Base-by-base conservation (phyloP, 768 basidiomycete genomes). In the Serpula lacrymans region DNA sequence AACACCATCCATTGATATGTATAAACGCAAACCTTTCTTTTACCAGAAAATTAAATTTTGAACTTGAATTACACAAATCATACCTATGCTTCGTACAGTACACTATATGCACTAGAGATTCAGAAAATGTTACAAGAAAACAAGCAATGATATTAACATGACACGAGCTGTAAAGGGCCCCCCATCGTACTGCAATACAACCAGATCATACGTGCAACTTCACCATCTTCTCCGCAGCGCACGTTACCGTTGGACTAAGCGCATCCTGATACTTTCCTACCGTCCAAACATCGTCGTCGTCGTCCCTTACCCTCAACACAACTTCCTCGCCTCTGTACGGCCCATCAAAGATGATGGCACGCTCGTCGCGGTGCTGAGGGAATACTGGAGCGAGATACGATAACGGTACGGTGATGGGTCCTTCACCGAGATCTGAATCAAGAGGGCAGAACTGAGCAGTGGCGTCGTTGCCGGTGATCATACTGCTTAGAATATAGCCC, bases 331-430 rank as follows among this genome's bases (percentile, higher is more conserved):
- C 76, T 47, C 62, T 71, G 26, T 58, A 45, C 14, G 51, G 42
- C 1, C 77, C 80, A 5, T 66, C 64, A 38, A 80, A 57, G 16
- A 71, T 66, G 29, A 84, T 45, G 5, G 78, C 82, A 27, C 67
- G 68, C 30, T 81, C 72, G 6, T 67, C 70, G 30, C 58, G 62
- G 10, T 49, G 40, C 2, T 47, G 42, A 0, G 77, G 75, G 11
- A 45, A 55, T 6, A 73, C 54, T 4, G 75, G 70, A 3, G 47
- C 53, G 18, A 78, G 58, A 40, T 71, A 74, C 31, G 53, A 57
- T 43, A 68, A 59, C 16, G 69, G 66, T 13, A 70, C 62, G 16
- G 73, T 64, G 13, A 60, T 49, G 6, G 57, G 56, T 18, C 65
- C 59, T 21, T 60, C 59, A 17, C 58, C 60, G 22, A 57, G 53